Evolutionary conservation across 345 rosid species (phyloP).

Genomic region (Murraya koenigii): DNA sequence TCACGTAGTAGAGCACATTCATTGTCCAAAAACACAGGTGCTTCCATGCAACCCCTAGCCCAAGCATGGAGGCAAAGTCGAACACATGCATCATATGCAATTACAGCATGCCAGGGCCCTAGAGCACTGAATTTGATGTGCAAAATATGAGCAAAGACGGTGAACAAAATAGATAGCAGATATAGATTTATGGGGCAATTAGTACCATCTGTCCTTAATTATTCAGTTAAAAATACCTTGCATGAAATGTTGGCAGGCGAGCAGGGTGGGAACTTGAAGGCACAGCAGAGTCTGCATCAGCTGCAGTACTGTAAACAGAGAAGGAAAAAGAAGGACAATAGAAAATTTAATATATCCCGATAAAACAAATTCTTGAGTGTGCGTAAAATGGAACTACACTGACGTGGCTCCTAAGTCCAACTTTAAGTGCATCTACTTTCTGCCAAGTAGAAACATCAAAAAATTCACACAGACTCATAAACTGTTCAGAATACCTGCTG

Average conservation of each 20-base stretch:
- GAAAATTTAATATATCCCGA: not conserved
- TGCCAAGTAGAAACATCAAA: conserved; percentile 3
- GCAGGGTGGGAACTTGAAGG: conserved; percentile 61
- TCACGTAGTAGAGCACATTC: conserved; percentile 89
- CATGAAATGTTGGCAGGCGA: conserved; percentile 89
- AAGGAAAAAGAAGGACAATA: not conserved
- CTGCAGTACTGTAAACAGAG: conserved; percentile 42
- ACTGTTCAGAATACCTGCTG: conserved; percentile 44
- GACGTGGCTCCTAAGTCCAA: conserved; percentile 1
- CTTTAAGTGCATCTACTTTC: not conserved
- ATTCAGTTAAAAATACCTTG: conserved; percentile 46
- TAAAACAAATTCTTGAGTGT: not conserved
- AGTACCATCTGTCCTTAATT: not conserved
- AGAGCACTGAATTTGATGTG: conserved; percentile 54
- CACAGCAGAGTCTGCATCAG: conserved; percentile 47
- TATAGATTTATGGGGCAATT: not conserved
- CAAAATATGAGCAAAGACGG: conserved; percentile 13
- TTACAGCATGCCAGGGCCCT: conserved; percentile 96
- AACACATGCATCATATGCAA: conserved; percentile 97
- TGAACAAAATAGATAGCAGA: conserved; percentile 6
- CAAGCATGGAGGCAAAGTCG: conserved; percentile 98
- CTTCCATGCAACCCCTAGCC: conserved; percentile 98
- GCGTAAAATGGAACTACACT: not conserved
- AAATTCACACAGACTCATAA: conserved; percentile 38
- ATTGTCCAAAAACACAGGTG: conserved; percentile 91